A percentile compares a stretch with the other conserved stretches of the same genome.
These are phyloP conservation scores for Russula sp. DNA, from an alignment of 768 basidiomycete species.

Conservation along the genomic window DNA sequence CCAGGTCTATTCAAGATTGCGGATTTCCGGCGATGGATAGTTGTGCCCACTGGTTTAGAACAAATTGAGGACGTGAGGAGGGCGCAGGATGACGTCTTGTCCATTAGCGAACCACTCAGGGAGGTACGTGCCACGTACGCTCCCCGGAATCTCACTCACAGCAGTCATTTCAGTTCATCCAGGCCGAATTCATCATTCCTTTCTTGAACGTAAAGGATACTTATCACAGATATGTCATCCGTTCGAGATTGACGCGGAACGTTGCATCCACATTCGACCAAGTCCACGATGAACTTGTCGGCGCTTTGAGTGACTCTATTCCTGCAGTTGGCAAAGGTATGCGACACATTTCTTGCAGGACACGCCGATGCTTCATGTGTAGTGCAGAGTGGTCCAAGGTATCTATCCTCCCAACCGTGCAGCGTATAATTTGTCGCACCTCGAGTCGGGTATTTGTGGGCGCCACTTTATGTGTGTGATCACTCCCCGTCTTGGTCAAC, in stretches of 20 bases:
- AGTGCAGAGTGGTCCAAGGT: conserved; percentile 32
- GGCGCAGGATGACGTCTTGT: conserved; percentile 34
- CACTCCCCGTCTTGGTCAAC: background rate
- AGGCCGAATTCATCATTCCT: conserved; percentile 35
- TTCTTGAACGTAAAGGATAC: conserved; percentile 25
- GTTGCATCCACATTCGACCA: conserved; percentile 33
- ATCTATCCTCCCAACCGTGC: conserved; percentile 21
- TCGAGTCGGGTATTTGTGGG: conserved; percentile 33
- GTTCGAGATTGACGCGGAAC: conserved; percentile 31
- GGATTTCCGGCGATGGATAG: conserved; percentile 30
- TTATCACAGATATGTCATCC: conserved; percentile 29
- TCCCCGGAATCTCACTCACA: background rate
- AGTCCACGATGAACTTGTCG: conserved; percentile 38
- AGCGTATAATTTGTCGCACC: background rate
- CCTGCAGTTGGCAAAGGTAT: conserved; percentile 17
- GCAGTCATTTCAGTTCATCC: conserved; percentile 27
- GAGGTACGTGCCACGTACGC: conserved; percentile 28
- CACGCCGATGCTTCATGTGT: background rate
- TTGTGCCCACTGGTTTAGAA: conserved; percentile 30
- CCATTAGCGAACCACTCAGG: conserved; percentile 26
- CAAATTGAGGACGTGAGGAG: conserved; percentile 36
- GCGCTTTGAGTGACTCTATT: conserved; percentile 37
- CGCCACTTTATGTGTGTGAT: conserved; percentile 33
- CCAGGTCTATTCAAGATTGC: conserved; percentile 30
- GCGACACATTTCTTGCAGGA: background rate